Percentiles rank a stretch among this genome's conserved stretches.
Evolutionary conservation across 208 protist genomes (phyloP).

Genomic region (Trypanosoma melophagium): DNA sequence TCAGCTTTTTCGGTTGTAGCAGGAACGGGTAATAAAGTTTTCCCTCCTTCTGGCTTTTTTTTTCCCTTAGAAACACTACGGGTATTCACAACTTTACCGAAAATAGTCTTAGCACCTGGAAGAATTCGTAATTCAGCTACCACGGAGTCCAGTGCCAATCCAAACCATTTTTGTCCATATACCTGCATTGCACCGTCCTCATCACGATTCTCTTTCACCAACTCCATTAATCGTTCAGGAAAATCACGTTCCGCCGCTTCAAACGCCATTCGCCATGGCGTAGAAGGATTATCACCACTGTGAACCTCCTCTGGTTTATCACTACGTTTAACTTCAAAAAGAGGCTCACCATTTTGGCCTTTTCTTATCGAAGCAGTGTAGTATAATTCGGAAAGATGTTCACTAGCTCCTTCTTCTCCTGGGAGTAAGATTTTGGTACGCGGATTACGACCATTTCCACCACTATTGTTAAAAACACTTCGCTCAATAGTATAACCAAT

Average conservation of each 20-base stretch:
- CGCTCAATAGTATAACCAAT: slow-evolving; percentile 60
- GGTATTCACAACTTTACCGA: neutral
- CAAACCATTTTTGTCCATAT: slow-evolving; percentile 37
- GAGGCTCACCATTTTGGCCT: slow-evolving; percentile 20
- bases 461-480: slow-evolving; percentile 38
- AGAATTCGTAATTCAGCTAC: slow-evolving; percentile 32
- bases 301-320: slow-evolving; percentile 56
- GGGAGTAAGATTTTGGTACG: slow-evolving; percentile 18
- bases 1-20: slow-evolving; percentile 2
- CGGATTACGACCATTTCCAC: neutral
- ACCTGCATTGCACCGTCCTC: slow-evolving; percentile 8
- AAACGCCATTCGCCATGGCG: slow-evolving; percentile 54
- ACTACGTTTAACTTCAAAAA: slow-evolving; percentile 61
- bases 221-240: slow-evolving; percentile 20
- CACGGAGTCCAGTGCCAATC: slow-evolving; percentile 39
- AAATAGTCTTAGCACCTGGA: slow-evolving; percentile 32
- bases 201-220: slow-evolving; percentile 16
- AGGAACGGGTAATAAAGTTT: neutral
- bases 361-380: slow-evolving; percentile 49
- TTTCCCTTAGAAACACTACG: neutral
- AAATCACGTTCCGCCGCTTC: slow-evolving; percentile 57
- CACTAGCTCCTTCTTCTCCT: slow-evolving; percentile 7
- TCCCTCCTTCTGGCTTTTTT: neutral
- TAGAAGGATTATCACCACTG: slow-evolving; percentile 28
- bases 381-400: slow-evolving; percentile 20